Evolutionary conservation across 148 eudicot genomes (phyloP).

Genomic region (Camellia sinensis): DNA sequence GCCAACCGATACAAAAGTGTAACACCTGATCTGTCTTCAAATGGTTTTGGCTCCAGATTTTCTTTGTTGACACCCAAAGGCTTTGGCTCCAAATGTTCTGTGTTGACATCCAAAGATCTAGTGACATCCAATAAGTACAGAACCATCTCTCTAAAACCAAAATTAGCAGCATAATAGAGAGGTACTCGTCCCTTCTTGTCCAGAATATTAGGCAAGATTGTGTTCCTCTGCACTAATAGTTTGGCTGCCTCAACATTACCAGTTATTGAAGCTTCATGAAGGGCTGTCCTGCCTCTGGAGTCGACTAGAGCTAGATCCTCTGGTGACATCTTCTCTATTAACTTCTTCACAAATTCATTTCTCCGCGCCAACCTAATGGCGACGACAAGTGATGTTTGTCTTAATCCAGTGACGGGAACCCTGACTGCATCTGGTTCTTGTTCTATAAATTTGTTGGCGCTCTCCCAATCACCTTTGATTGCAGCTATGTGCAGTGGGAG

Average conservation of each 20-base stretch:
- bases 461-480: not conserved
- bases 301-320: not conserved
- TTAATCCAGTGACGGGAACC: not conserved
- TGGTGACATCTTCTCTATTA: not conserved
- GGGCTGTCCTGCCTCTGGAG: not conserved
- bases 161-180: not conserved
- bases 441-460: not conserved
- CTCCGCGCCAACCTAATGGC: not conserved
- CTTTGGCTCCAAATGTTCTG: not conserved
- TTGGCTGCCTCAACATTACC: conserved; percentile 6
- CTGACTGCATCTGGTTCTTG: not conserved
- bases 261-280: not conserved
- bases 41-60: not conserved
- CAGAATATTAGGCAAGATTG: not conserved
- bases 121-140: not conserved
- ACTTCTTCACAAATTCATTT: not conserved
- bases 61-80: not conserved
- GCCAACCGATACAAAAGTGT: not conserved
- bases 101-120: not conserved
- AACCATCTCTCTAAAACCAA: not conserved
- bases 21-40: not conserved
- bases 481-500: not conserved
- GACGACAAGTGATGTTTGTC: not conserved
- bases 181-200: not conserved
- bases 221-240: not conserved